These are phyloP conservation scores for Chaetomium olivaceum DNA, from an alignment of 2,329 filamentous ascomycete species.

Conservation along the genomic window DNA sequence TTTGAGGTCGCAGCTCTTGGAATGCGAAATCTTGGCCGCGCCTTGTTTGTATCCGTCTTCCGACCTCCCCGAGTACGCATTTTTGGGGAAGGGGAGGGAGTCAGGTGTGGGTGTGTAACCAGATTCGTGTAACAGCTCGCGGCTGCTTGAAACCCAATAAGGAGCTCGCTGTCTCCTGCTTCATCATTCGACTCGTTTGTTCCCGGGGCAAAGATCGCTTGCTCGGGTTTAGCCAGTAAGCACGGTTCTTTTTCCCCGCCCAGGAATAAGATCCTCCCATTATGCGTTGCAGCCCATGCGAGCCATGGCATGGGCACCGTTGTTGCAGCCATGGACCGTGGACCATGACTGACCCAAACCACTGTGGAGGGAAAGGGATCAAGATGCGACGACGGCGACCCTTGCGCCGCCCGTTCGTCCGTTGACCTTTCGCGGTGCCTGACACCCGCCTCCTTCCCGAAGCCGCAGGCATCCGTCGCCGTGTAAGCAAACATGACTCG, in stretches of 20 bases:
- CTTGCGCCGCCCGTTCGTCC: neutral
- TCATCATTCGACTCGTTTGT: neutral
- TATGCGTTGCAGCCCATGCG: slow-evolving; percentile 4
- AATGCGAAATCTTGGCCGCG: slow-evolving; percentile 5
- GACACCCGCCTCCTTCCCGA: neutral
- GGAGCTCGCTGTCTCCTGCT: neutral
- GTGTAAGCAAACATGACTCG: slow-evolving; percentile 1
- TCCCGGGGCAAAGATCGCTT: neutral
- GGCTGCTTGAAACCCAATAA: neutral
- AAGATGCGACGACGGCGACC: neutral
- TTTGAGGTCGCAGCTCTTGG: neutral
- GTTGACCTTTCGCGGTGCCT: neutral
- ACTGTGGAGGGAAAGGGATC: neutral
- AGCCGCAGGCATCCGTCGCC: neutral
- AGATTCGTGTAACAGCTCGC: neutral
- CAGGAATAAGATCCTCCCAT: slow-evolving; percentile 17
- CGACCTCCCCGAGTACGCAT: neutral
- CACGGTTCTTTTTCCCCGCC: neutral
- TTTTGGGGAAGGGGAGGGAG: no score
- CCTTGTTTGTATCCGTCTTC: slow-evolving; percentile 1
- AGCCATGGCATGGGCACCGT: no score
- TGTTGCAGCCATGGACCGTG: neutral
- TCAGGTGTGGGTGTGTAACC: slow-evolving; percentile 1
- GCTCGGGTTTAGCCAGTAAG: neutral
- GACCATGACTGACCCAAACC: neutral